phyloP scores from a whole-genome alignment of 139 green algal species.

The Chloropicon primus region DNA sequence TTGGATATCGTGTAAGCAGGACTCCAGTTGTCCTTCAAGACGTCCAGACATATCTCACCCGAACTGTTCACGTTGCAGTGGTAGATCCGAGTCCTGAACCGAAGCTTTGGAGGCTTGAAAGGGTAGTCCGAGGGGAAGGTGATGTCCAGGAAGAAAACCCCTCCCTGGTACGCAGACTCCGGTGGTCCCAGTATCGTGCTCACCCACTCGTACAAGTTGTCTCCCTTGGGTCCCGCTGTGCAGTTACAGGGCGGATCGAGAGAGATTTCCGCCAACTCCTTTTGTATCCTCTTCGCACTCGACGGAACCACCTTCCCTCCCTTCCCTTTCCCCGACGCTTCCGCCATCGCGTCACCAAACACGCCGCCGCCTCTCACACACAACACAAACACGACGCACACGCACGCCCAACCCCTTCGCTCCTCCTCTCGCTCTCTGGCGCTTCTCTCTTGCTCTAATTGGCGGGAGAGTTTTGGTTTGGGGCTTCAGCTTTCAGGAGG shows the following conservation, averaged over 20 bases:
- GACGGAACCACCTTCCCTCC: conserved; percentile 14
- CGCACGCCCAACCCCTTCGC: too few species aligned
- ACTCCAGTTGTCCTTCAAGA: conserved; percentile 83
- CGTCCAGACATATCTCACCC: conserved; percentile 78
- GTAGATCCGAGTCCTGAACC: conserved; percentile 81
- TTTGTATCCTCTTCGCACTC: conserved; percentile 59
- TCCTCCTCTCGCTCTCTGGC: too few species aligned
- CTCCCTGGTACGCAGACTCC: conserved; percentile 76
- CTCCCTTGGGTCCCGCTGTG: conserved; percentile 89
- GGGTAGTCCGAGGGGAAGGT: conserved; percentile 88
- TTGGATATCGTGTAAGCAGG: conserved; percentile 80
- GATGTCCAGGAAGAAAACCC: conserved; percentile 93
- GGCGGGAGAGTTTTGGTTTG: too few species aligned
- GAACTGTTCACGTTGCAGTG: conserved; percentile 87
- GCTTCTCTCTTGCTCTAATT: too few species aligned
- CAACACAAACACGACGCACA: too few species aligned
- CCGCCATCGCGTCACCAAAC: too few species aligned
- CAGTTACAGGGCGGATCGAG: conserved; percentile 85
- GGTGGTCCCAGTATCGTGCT: conserved; percentile 79
- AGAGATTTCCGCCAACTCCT: conserved; percentile 88
- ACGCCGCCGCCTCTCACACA: too few species aligned
- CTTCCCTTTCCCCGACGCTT: too few species aligned
- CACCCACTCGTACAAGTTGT: conserved; percentile 97
- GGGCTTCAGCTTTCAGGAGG: too few species aligned
- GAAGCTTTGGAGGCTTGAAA: conserved; percentile 86